Percentiles rank a stretch among this genome's conserved stretches.
phyloP scores from a whole-genome alignment of 768 basidiomycete species.

The Lentinula boryana region DNA sequence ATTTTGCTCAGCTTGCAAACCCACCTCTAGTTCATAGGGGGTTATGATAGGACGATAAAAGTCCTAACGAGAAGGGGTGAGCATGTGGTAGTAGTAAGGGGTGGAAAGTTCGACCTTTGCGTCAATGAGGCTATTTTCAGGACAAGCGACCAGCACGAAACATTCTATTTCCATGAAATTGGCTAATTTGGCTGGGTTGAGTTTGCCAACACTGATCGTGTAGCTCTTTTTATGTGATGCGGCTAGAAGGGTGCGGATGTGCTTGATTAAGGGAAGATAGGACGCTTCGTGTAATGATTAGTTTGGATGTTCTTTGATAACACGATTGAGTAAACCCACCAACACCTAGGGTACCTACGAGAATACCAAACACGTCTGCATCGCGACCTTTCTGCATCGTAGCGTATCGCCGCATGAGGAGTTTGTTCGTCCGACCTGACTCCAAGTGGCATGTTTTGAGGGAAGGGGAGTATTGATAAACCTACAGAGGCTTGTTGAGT shows the following conservation, averaged over 20 bases:
- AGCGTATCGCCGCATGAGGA: conserved; percentile 89
- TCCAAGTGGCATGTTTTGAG: conserved; percentile 43
- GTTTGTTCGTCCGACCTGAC: conserved; percentile 65
- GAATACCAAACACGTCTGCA: conserved; percentile 91
- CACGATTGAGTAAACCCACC: conserved; percentile 33
- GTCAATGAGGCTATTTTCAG: conserved; percentile 82
- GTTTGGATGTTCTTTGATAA: background rate
- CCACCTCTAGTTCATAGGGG: conserved; percentile 84
- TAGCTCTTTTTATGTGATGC: conserved; percentile 82
- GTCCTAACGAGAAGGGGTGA: conserved; percentile 43
- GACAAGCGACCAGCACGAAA: conserved; percentile 91
- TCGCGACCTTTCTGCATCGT: conserved; percentile 83
- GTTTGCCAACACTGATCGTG: conserved; percentile 91
- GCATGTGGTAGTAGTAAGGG: background rate
- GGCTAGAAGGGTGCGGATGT: conserved; percentile 67
- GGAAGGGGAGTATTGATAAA: conserved; percentile 72
- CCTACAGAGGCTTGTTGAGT: conserved; percentile 29
- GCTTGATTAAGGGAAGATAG: conserved; percentile 79
- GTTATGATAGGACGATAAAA: conserved; percentile 90
- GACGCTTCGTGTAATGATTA: conserved; percentile 44
- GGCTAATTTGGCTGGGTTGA: conserved; percentile 90
- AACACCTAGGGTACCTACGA: conserved; percentile 91
- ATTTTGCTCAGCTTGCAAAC: conserved; percentile 59
- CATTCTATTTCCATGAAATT: conserved; percentile 97
- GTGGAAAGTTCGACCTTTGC: conserved; percentile 41